phyloP scores from a whole-genome alignment of 2,329 filamentous ascomycete genomes.

The Hypomyces rosellus region DNA sequence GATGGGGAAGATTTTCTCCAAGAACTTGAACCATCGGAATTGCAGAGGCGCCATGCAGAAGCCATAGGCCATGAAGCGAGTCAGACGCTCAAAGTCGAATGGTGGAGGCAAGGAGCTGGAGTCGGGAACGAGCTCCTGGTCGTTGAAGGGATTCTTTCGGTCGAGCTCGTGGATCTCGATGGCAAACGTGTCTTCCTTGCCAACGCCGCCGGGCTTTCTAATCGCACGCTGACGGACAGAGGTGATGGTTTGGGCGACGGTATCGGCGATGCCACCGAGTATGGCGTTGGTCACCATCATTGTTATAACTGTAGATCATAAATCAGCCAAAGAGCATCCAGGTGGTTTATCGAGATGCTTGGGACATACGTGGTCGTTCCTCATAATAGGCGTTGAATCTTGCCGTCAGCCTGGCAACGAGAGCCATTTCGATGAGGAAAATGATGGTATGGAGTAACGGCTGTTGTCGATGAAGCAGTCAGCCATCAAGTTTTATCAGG shows the following conservation, averaged over 20 bases:
- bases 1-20: constrained; percentile 77
- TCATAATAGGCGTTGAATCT: constrained; percentile 95
- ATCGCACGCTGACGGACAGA: constrained; percentile 64
- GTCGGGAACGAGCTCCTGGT: constrained; percentile 59
- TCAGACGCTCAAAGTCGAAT: constrained; percentile 93
- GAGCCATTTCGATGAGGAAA: constrained; percentile 81
- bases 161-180: constrained; percentile 88
- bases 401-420: constrained; percentile 72
- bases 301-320: constrained; percentile 63
- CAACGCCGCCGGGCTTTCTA: constrained; percentile 52
- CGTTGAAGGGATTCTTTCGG: constrained; percentile 65
- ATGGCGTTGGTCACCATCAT: constrained; percentile 99
- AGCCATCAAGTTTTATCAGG: constrained; percentile 11
- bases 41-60: constrained; percentile 94
- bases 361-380: constrained; percentile 66
- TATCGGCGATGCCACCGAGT: constrained; percentile 91
- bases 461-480: constrained; percentile 41
- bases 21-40: constrained; percentile 91
- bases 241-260: constrained; percentile 88
- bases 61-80: constrained; percentile 94
- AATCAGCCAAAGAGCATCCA: background rate
- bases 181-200: constrained; percentile 65
- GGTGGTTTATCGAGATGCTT: background rate
- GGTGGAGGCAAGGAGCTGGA: constrained; percentile 61
- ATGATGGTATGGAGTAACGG: constrained; percentile 81